Evolutionary conservation across 768 basidiomycete species (phyloP).

Genomic region (Hebeloma cylindrosporum): DNA sequence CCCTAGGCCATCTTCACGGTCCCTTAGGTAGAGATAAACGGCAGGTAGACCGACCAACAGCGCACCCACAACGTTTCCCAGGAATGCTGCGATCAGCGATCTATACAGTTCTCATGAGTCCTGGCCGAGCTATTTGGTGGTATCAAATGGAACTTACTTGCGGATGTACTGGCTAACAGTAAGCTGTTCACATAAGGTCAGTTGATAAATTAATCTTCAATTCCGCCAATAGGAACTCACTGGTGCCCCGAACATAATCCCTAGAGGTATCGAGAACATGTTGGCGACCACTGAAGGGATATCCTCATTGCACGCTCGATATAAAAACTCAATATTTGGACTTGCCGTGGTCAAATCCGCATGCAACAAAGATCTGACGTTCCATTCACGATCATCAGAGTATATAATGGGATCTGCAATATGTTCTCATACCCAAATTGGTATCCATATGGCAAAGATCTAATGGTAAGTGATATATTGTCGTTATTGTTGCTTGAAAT

Average conservation of each 20-base stretch:
- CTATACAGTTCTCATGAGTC: constrained; percentile 21
- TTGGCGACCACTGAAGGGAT: constrained; percentile 58
- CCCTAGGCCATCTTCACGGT: constrained; percentile 36
- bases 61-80: constrained; percentile 70
- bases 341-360: constrained; percentile 69
- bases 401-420: not conserved
- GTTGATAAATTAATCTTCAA: constrained; percentile 5
- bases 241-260: constrained; percentile 68
- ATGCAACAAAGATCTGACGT: constrained; percentile 64
- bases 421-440: constrained; percentile 62
- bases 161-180: constrained; percentile 58
- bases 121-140: not conserved
- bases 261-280: constrained; percentile 72
- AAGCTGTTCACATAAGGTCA: constrained; percentile 32
- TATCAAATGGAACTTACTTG: constrained; percentile 45
- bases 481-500: not conserved
- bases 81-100: constrained; percentile 62
- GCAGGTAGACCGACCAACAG: constrained; percentile 64
- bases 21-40: constrained; percentile 60
- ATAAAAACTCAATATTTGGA: not conserved
- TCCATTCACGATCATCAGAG: constrained; percentile 1
- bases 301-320: not conserved
- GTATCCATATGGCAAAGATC: constrained; percentile 69
- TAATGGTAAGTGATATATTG: constrained; percentile 17
- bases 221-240: constrained; percentile 36